Percentiles rank a stretch among this genome's conserved stretches.
These are phyloP conservation scores for Rhodotorula sp. DNA, from an alignment of 1,284 basidiomycete genomes.

Conservation along the genomic window DNA sequence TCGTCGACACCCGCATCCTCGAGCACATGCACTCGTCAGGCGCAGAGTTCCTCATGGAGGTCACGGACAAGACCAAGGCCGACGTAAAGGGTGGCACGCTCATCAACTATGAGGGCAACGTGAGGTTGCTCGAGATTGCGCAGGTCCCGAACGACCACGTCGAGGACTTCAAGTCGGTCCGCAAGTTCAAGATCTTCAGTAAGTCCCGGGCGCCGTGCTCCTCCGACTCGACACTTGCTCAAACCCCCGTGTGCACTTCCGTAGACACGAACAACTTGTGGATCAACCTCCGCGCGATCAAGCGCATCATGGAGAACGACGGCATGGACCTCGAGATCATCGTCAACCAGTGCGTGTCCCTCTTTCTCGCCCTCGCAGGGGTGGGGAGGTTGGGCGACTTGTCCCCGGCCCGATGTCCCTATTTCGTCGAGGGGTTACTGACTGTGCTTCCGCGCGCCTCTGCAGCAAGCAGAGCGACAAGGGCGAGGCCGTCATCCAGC, in stretches of 20 bases:
- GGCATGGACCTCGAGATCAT: constrained; percentile 83
- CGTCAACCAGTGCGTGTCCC: constrained; percentile 62
- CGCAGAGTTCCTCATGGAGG: constrained; percentile 84
- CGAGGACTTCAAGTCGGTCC: constrained; percentile 93
- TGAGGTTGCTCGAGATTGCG: constrained; percentile 95
- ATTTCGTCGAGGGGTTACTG: too few species aligned
- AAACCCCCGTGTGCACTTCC: not conserved
- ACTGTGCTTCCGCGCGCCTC: constrained; percentile 54
- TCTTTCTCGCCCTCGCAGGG: not conserved
- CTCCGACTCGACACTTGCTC: not conserved
- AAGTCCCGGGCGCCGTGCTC: not conserved
- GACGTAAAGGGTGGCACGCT: constrained; percentile 99
- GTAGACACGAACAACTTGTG: constrained; percentile 81
- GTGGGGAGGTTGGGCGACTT: constrained; percentile 67
- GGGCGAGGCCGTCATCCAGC: constrained; percentile 78
- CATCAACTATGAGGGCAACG: constrained; percentile 64
- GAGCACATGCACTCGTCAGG: constrained; percentile 67
- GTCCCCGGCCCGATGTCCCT: too few species aligned
- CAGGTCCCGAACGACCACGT: constrained; percentile 97
- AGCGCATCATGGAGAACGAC: constrained; percentile 86
- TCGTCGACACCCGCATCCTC: constrained; percentile 80
- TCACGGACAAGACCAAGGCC: constrained; percentile 99
- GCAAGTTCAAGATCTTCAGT: constrained; percentile 65
- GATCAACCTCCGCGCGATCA: constrained; percentile 88
- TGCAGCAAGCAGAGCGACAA: constrained; percentile 88